Base-by-base conservation (phyloP, 768 basidiomycete genomes). In the Russula dissimulans region DNA sequence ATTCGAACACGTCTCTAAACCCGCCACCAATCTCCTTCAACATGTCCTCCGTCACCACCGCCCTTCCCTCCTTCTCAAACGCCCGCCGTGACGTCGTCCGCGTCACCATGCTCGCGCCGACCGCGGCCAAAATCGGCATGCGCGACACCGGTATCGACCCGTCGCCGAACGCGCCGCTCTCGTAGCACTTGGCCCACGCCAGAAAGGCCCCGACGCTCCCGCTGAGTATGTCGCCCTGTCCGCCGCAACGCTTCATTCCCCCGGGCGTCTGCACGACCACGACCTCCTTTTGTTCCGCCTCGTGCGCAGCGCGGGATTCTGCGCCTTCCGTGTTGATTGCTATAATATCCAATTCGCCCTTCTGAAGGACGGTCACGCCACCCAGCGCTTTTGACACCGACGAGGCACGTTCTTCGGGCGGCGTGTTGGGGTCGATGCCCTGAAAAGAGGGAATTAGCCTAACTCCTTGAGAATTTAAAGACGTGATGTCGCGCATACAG, bases 151-250 rank as follows among this genome's bases (percentile, higher is more conserved):
- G 75, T 48, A 87, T 71, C 15, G 72, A 71, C 45, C 74, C 70
- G 67, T 89, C 81, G 0, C 86, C 87, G 65, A 87, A 92, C 1
- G 80, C 81, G 15, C 93, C 89, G 46, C 83, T 83, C 68, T 95
- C 92, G 70, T 90, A 98, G 67, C 90, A 92, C 70, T 88, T 89
- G 5, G 89, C 92, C 95, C 97, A 99, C 4, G 95, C 95, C 66
- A 98, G 76, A 70, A 97, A 83, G 2, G 92, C 83, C 0, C 94
- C 97, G 10, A 93, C 87, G 46, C 81, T 78, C 12, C 97, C 97
- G 67, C 87, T 89, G 57, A 98, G 71, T 41, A 99, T 84, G 72
- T 99, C 97, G 0, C 97, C 97, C 71, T 98, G 97, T 1, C 97
- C 97, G 12, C 97, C 95, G 67, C 92, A 95, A 57, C 97, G 77